A percentile compares a stretch with the other conserved stretches of the same genome.
Evolutionary conservation across 495 filamentous ascomycete species (phyloP).

Genomic region (Xylaria flabelliformis): DNA sequence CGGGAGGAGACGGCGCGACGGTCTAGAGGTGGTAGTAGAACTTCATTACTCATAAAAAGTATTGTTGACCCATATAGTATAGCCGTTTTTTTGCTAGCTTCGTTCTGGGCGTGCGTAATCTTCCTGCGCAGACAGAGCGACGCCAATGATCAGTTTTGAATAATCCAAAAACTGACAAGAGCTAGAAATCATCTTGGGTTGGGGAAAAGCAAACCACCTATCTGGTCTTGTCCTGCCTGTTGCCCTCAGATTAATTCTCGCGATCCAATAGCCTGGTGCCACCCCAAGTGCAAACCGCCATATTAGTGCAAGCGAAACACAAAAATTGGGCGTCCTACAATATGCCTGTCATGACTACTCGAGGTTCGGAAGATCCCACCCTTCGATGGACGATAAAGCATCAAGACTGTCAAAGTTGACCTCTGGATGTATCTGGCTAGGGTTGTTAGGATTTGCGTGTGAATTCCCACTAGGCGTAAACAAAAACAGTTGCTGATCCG

Average conservation of each 20-base stretch:
- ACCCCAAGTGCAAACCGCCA: neutral
- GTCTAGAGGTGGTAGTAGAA: neutral
- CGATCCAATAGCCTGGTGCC: neutral
- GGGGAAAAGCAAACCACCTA: neutral
- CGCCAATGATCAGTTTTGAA: neutral
- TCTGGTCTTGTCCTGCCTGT: neutral
- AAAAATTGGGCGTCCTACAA: neutral
- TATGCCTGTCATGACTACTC: constrained; percentile 25
- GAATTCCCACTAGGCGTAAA: constrained; percentile 35
- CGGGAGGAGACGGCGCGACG: no score
- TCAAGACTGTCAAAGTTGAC: constrained; percentile 37
- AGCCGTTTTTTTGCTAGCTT: neutral
- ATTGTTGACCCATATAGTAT: constrained; percentile 11
- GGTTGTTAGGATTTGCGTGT: constrained; percentile 23
- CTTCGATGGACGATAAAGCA: constrained; percentile 37
- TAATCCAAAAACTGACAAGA: constrained; percentile 2
- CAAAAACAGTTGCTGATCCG: constrained; percentile 38
- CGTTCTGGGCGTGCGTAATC: neutral
- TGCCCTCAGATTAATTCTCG: neutral
- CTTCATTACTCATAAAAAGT: constrained; percentile 25
- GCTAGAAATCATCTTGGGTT: neutral
- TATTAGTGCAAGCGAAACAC: neutral
- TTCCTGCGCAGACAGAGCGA: neutral
- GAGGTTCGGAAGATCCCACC: constrained; percentile 38
- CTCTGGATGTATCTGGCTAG: constrained; percentile 33